Percentiles rank a stretch among this genome's conserved stretches.
Conservation (phyloP, 2,329 filamentous ascomycete species). For the Xylaria arbuscula region DNA sequence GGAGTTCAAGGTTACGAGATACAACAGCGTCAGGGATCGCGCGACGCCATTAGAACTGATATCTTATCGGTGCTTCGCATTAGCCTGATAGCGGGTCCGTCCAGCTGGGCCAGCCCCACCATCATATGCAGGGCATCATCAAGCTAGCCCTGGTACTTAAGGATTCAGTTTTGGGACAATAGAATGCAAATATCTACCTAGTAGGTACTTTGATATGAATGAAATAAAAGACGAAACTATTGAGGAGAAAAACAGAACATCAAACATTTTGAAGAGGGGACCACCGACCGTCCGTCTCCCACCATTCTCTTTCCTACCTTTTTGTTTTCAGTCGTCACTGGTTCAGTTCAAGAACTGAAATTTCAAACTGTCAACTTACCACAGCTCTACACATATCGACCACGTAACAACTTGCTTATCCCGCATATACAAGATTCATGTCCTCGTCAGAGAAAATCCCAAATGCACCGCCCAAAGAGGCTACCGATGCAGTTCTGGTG, state of each 20-base stretch:
- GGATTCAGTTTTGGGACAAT: too few relatives aligned
- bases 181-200: too few relatives aligned
- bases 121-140: conserved; percentile 32
- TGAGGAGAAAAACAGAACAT: background rate
- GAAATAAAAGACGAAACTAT: background rate
- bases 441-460: conserved; percentile 39
- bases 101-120: conserved; percentile 11
- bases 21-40: background rate
- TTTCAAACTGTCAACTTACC: background rate
- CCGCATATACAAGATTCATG: conserved; percentile 38
- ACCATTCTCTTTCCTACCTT: background rate
- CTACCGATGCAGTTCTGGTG: conserved; percentile 85
- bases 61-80: conserved; percentile 29
- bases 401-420: conserved; percentile 1
- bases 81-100: conserved; percentile 3
- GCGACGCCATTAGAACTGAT: background rate
- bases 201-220: too few relatives aligned
- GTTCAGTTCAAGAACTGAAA: background rate
- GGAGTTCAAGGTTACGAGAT: background rate
- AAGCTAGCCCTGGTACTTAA: background rate
- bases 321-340: background rate
- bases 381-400: conserved; percentile 1
- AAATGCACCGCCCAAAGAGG: conserved; percentile 67
- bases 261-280: background rate
- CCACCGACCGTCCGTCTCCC: background rate